Base-by-base conservation (phyloP, 352 stramenopile genomes). In the Pythium dissimile region DNA sequence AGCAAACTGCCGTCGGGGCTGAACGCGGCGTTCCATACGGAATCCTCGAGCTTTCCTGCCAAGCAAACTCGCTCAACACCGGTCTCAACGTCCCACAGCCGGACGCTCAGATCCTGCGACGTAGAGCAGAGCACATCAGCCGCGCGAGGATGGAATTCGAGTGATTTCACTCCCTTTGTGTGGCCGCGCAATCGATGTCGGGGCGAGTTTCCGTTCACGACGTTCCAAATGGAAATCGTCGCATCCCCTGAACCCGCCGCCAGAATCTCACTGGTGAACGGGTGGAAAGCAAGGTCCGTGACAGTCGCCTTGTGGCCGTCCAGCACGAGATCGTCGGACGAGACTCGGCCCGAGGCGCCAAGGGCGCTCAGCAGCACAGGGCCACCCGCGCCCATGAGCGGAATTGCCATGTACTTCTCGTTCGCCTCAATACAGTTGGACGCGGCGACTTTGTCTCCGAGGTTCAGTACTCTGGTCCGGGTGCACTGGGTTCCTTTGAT, bases 21-120 rank as follows among this genome's bases (percentile, higher is more conserved):
- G 47, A 92, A 91, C 1, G 61, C 71, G 44, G 86, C 79, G 53
- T 88, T 90, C 80, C 78, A 92, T 7, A 81, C 69, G 28, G 81
- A 71, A 47, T 94, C 84, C 27, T 92, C 82, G 15, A 92, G 65
- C 49, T 90, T 89, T 16, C 52, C 66, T 0, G 66, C 39, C 8
- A 89, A 26, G 48, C 62, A 71, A 34, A 74, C 41, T 13, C 68
- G 73, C 62, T 88, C 71, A 18, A 69, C 62, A 13, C 73, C 78
- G 13, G 65, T 56, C 30, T 83, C 75, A 18, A 91, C 53, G 57
- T 94, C 84, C 84, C 84, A 94, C n/a, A 94, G 72, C 5, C 78
- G 75, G 38, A 94, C 32, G 24, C 72, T 80, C 11, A 85, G 48
- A 61, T 94, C 84, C 13, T 77, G 56, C 4, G 69, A 75, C 2